Evolutionary conservation across 2,329 filamentous ascomycete genomes (phyloP).

Genomic region (Blastomyces silverae): DNA sequence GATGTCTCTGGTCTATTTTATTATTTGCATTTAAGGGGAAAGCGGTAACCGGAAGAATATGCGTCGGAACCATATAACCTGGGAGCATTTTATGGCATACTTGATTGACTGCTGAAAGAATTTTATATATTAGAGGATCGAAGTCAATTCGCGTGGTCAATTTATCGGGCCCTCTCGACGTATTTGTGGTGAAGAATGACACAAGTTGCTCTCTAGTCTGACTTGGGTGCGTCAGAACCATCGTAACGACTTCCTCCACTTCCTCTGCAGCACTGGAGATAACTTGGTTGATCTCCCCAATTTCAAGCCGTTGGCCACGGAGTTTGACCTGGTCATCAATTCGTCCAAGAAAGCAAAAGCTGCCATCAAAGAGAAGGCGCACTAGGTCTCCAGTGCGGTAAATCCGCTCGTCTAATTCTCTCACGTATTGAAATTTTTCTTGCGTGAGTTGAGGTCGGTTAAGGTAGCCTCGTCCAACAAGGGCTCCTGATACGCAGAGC

Average conservation of each 20-base stretch:
- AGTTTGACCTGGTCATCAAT: constrained; percentile 91
- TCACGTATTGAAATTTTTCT: constrained; percentile 65
- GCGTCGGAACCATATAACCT: constrained; percentile 84
- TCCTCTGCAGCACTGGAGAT: constrained; percentile 56
- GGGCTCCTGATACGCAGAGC: constrained; percentile 75
- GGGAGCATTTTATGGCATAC: constrained; percentile 66
- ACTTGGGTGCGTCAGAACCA: constrained; percentile 64
- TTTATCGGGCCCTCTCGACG: not conserved
- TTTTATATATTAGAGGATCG: not conserved
- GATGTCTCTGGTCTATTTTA: constrained; percentile 68
- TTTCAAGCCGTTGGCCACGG: constrained; percentile 78
- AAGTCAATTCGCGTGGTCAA: constrained; percentile 1
- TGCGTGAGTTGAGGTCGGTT: constrained; percentile 69
- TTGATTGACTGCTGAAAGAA: constrained; percentile 40
- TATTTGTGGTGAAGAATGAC: constrained; percentile 54
- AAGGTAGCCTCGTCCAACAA: constrained; percentile 86
- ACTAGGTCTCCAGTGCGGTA: constrained; percentile 90
- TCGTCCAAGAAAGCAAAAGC: constrained; percentile 80
- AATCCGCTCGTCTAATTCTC: constrained; percentile 53
- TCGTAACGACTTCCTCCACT: constrained; percentile 64
- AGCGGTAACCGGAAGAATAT: constrained; percentile 62
- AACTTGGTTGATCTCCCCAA: constrained; percentile 82
- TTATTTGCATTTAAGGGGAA: constrained; percentile 85
- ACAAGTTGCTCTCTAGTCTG: constrained; percentile 78
- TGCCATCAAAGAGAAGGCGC: constrained; percentile 68